These are phyloP conservation scores for Lactarius hengduanensis DNA, from an alignment of 768 basidiomycete species.

Conservation along the genomic window DNA sequence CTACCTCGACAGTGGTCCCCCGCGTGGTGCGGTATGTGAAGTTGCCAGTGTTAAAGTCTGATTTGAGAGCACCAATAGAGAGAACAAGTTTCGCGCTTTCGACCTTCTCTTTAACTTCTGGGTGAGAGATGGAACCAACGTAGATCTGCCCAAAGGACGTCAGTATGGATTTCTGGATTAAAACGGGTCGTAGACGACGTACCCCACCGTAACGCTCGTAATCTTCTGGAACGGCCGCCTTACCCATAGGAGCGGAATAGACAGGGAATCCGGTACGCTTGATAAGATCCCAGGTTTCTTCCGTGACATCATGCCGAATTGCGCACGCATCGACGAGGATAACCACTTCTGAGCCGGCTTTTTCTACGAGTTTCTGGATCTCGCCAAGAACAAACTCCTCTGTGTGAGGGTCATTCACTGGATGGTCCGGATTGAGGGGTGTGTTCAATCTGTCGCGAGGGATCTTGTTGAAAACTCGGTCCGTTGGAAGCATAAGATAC, in stretches of 20 bases:
- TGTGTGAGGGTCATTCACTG: slow-evolving; percentile 53
- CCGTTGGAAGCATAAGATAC: slow-evolving; percentile 84
- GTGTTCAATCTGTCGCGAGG: slow-evolving; percentile 60
- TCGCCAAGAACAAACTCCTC: slow-evolving; percentile 72
- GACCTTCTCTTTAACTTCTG: slow-evolving; percentile 65
- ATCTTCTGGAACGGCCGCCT: slow-evolving; percentile 68
- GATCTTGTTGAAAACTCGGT: slow-evolving; percentile 70
- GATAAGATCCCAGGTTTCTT: slow-evolving; percentile 62
- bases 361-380: slow-evolving; percentile 62
- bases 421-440: slow-evolving; percentile 50
- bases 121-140: slow-evolving; percentile 66
- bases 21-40: slow-evolving; percentile 74
- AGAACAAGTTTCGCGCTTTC: slow-evolving; percentile 75
- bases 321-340: slow-evolving; percentile 83
- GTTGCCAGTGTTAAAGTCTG: slow-evolving; percentile 88
- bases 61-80: slow-evolving; percentile 66
- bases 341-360: slow-evolving; percentile 60
- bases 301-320: slow-evolving; percentile 63
- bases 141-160: slow-evolving; percentile 54
- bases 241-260: slow-evolving; percentile 79
- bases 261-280: slow-evolving; percentile 68
- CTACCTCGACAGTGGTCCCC: slow-evolving; percentile 60
- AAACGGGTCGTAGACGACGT: slow-evolving; percentile 33
- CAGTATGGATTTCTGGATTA: slow-evolving; percentile 3
- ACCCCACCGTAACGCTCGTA: slow-evolving; percentile 79